A percentile compares a stretch with the other conserved stretches of the same genome.
Conservation (phyloP, 352 stramenopile species). For the Pythium aquatile region DNA sequence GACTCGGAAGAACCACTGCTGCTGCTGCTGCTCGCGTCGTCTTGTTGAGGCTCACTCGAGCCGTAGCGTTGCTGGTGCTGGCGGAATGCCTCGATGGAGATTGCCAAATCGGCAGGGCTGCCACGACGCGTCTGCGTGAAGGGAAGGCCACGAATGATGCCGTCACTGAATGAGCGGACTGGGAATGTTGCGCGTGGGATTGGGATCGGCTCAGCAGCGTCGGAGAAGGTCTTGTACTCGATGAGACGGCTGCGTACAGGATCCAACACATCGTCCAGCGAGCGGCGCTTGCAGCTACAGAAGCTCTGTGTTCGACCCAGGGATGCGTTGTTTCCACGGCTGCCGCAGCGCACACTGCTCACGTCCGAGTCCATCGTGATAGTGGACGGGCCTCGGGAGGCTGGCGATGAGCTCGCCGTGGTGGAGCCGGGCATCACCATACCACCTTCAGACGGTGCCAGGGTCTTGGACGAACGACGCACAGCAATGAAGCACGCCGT, state of each 20-base stretch:
- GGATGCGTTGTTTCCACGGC: neutral
- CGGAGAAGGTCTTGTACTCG: conserved; percentile 82
- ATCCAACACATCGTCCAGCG: conserved; percentile 69
- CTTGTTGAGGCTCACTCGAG: conserved; percentile 39
- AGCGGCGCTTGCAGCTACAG: conserved; percentile 53
- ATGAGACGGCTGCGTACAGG: conserved; percentile 72
- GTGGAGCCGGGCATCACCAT: neutral
- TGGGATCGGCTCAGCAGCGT: conserved; percentile 29
- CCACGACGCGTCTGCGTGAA: conserved; percentile 65
- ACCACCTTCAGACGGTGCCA: conserved; percentile 18
- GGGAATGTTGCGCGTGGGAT: conserved; percentile 71
- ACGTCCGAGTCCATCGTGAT: conserved; percentile 21
- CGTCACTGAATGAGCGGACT: conserved; percentile 69
- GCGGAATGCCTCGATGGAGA: conserved; percentile 75
- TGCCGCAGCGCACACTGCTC: conserved; percentile 22
- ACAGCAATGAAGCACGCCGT: conserved; percentile 75
- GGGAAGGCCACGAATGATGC: conserved; percentile 62
- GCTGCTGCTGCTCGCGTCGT: conserved; percentile 24
- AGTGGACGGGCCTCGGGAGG: conserved; percentile 4
- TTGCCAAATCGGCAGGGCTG: conserved; percentile 67
- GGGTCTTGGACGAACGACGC: conserved; percentile 50
- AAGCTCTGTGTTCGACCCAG: conserved; percentile 47
- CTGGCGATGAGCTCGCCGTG: conserved; percentile 13
- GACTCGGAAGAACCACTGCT: conserved; percentile 22
- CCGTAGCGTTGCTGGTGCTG: conserved; percentile 65